A percentile compares a stretch with the other conserved stretches of the same genome.
These are phyloP conservation scores for Solanum dulcamara DNA, from an alignment of 257 asterid genomes.

Conservation along the genomic window DNA sequence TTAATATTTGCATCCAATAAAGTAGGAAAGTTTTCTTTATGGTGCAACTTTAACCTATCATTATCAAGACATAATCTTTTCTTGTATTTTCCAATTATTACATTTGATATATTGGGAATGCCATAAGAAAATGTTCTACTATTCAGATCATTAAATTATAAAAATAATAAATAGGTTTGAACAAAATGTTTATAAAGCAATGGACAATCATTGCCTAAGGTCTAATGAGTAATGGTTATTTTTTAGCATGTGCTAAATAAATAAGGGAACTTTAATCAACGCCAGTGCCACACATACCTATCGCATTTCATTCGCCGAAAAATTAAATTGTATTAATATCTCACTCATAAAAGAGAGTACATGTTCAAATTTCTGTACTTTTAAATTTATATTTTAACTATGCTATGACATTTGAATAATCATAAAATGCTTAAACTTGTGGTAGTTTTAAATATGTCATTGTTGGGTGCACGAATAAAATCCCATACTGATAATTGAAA, in stretches of 20 bases:
- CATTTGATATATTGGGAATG: not conserved
- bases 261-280: not conserved
- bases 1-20: not conserved
- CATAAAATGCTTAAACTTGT: not conserved
- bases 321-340: too few species aligned
- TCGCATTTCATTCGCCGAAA: too few species aligned
- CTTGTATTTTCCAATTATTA: not conserved
- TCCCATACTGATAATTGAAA: not conserved
- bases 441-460: not conserved
- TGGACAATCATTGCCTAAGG: not conserved
- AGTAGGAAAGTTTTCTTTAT: not conserved
- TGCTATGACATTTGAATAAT: not conserved
- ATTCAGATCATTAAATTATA: not conserved
- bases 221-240: not conserved
- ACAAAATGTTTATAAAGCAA: not conserved
- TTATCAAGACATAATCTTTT: not conserved
- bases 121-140: not conserved
- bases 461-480: not conserved
- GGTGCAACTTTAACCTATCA: not conserved
- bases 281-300: too few species aligned
- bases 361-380: not conserved
- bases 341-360: not conserved
- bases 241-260: not conserved
- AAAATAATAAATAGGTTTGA: not conserved
- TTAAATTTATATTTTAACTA: not conserved